Percentiles rank a stretch among this genome's conserved stretches.
Conservation (phyloP, 345 rosid genomes). For the Clarkia xantiana region DNA sequence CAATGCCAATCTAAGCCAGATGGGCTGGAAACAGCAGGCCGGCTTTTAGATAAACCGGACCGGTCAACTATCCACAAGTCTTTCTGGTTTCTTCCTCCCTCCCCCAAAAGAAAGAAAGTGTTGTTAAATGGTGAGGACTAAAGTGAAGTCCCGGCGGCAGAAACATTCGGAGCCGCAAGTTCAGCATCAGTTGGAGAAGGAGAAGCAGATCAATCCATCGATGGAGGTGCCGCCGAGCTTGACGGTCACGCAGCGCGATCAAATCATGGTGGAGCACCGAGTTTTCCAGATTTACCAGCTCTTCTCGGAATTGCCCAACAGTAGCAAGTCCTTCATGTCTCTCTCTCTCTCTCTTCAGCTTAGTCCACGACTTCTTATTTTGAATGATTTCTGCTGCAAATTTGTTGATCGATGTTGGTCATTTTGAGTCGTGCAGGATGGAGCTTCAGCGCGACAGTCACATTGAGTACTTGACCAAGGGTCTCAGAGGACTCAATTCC, state of each 20-base stretch:
- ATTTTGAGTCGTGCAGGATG: conserved; percentile 26
- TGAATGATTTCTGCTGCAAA: background rate
- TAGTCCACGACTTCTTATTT: background rate
- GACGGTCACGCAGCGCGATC: conserved; percentile 61
- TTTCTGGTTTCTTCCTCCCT: no score
- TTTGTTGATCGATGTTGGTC: background rate
- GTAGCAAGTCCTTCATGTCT: conserved; percentile 37
- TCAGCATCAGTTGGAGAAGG: no score
- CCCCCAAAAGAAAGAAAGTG: no score
- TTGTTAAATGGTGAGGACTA: no score
- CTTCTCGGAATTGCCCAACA: conserved; percentile 34
- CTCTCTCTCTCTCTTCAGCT: background rate
- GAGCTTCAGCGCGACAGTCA: conserved; percentile 76
- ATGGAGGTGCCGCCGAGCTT: background rate
- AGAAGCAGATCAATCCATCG: background rate
- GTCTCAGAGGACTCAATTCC: conserved; percentile 45
- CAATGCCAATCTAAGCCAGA: no score
- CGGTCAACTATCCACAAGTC: no score
- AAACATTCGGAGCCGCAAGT: no score
- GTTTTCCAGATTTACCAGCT: conserved; percentile 43
- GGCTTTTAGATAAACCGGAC: no score
- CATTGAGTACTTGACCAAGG: conserved; percentile 49
- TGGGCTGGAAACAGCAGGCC: no score
- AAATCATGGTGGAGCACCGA: conserved; percentile 38
- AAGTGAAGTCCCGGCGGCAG: no score